Conservation (phyloP, 441 rosid species). For the Kokia cookei region DNA sequence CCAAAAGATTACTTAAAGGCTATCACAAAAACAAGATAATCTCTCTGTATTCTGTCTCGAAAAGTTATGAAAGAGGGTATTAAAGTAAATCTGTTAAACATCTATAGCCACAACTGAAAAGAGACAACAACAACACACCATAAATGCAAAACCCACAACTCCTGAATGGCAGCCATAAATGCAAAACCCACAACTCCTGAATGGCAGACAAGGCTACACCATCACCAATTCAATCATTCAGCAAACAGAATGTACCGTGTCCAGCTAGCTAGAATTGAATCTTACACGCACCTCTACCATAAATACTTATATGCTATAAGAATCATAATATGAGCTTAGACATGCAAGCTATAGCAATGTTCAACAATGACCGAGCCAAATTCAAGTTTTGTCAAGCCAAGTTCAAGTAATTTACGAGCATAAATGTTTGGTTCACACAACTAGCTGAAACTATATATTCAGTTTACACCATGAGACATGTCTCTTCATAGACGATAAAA, state of each 20-base stretch:
- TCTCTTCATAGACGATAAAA: neutral
- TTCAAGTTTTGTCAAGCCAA: neutral
- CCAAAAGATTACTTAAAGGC: neutral
- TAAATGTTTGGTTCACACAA: neutral
- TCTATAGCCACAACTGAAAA: neutral
- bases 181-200: too few relatives aligned
- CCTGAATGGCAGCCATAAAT: too few relatives aligned
- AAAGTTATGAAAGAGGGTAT: neutral
- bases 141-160: too few relatives aligned
- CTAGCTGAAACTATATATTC: neutral
- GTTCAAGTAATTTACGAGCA: neutral
- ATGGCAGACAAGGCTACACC: too few relatives aligned
- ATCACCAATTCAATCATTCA: too few relatives aligned
- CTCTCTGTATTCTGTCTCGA: neutral
- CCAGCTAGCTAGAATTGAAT: too few relatives aligned
- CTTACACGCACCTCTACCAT: neutral
- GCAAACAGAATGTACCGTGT: too few relatives aligned
- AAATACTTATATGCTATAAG: neutral
- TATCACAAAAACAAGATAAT: neutral
- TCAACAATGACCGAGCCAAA: neutral
- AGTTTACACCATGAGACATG: neutral
- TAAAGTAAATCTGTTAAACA: neutral
- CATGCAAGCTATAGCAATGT: too few relatives aligned
- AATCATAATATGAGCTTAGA: neutral
- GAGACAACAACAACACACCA: too few relatives aligned